A percentile compares a stretch with the other conserved stretches of the same genome.
Evolutionary conservation across 129 eudicot genomes (phyloP).

Genomic region (sunflower (Helianthus annuus)): HanXRQr2.0-SUNRISE NC_035444.2:93369557-93370056

Average conservation of each 20-base stretch:
- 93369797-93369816: slow-evolving; percentile 86
- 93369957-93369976: slow-evolving; percentile 99
- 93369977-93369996: slow-evolving; percentile 30
- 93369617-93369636: slow-evolving; percentile 79
- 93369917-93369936: slow-evolving; percentile 46
- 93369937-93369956: slow-evolving; percentile 65
- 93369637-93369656: slow-evolving; percentile 83
- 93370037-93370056: slow-evolving; percentile 9
- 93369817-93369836: slow-evolving; percentile 83
- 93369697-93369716: slow-evolving; percentile 60
- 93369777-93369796: slow-evolving; percentile 62
- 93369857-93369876: slow-evolving; percentile 88
- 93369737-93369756: too few relatives aligned
- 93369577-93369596: neutral
- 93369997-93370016: neutral
- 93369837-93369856: slow-evolving; percentile 93
- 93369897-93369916: slow-evolving; percentile 85
- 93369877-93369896: slow-evolving; percentile 53
- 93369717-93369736: neutral
- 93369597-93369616: slow-evolving; percentile 53
- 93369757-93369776: neutral
- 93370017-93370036: neutral
- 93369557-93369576: neutral
- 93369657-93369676: slow-evolving; percentile 75
- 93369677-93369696: slow-evolving; percentile 94